These are phyloP conservation scores for Aspergillus pseudoviridinutans DNA, from an alignment of 2,329 filamentous ascomycete species.

Conservation along the genomic window DNA sequence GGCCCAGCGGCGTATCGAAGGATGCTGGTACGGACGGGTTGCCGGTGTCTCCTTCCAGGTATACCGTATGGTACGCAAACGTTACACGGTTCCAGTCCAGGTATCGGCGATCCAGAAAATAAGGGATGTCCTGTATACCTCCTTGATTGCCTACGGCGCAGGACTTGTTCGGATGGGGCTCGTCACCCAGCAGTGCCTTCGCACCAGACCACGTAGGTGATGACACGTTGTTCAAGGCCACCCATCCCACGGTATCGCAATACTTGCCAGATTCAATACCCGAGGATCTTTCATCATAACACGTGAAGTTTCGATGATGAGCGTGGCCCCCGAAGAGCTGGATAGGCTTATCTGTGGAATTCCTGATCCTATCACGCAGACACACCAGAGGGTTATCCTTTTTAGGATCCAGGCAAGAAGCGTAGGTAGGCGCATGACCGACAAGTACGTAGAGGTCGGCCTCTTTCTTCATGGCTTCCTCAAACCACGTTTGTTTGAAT, in stretches of 20 bases:
- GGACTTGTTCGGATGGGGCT: too few relatives aligned
- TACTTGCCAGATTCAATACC: slow-evolving; percentile 62
- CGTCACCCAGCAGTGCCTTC: slow-evolving; percentile 23
- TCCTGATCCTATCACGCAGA: slow-evolving; percentile 58
- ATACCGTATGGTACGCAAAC: slow-evolving; percentile 60
- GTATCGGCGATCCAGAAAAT: slow-evolving; percentile 48
- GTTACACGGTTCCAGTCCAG: slow-evolving; percentile 66
- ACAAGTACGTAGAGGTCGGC: too few relatives aligned
- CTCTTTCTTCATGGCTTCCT: too few relatives aligned
- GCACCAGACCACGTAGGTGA: slow-evolving; percentile 43
- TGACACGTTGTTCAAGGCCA: slow-evolving; percentile 48
- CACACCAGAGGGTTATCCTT: slow-evolving; percentile 39
- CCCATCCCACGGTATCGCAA: slow-evolving; percentile 65
- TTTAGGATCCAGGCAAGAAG: slow-evolving; percentile 43
- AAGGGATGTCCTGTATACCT: slow-evolving; percentile 39
- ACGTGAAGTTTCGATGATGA: slow-evolving; percentile 62
- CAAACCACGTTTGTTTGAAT: too few relatives aligned
- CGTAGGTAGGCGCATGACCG: too few relatives aligned
- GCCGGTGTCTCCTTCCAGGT: slow-evolving; percentile 8
- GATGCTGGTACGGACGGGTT: too few relatives aligned
- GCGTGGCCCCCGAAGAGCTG: slow-evolving; percentile 64
- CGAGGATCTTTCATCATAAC: slow-evolving; percentile 60
- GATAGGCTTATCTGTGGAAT: slow-evolving; percentile 55
- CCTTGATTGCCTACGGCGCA: too few relatives aligned
- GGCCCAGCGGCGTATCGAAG: too few relatives aligned